Evolutionary conservation across 306 rosid species (phyloP), one percentile per base, ranked within the genome.

Genomic region (Herpetospermum pedunculosum): DNA sequence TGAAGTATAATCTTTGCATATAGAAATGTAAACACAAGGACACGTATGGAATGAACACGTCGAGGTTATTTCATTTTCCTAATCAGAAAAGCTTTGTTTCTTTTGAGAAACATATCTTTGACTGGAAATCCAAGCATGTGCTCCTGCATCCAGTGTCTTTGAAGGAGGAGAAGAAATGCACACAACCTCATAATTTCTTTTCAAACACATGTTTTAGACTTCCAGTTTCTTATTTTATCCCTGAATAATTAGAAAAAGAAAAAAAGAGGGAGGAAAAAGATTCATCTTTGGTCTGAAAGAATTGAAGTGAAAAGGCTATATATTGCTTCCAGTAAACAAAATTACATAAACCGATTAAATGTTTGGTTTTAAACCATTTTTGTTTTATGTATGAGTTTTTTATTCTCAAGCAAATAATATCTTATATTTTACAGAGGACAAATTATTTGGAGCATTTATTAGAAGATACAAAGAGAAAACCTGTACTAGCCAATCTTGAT

Each of bases 401-500:
- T 67, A 14, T 67, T 67, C 48, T 41, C 2, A 67, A 23, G 30
- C 2, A 41, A 6, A 12, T 11, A 63, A 63, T 19, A 63, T 63
- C 18, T 44, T 47, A 26, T 69, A 23, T 69, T 69, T 59, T 72
- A 77, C 69, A 89, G 97, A 88, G 86, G 83, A 81, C 83, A 76
- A 28, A 76, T 74, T 73, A 77, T 84, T 86, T 92, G 88, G 92
- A 89, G 86, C 81, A 44, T 76, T 76, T 75, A 47, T 32, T 89
- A 71, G 82, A 63, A 79, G 90, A 82, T 79, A 71, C 72, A 77
- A 80, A 83, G 78, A 78, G 80, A 55, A 81, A 81, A 76, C 76
- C 76, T 70, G 78, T 68, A 52, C 2, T 28, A 37, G 72, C 73
- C 75, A 64, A 65, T 79, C 76, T 74, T 60, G 77, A 8, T 46